A percentile compares a stretch with the other conserved stretches of the same genome.
Conservation (phyloP, 345 rosid genomes). For the Salix dunnii region DNA sequence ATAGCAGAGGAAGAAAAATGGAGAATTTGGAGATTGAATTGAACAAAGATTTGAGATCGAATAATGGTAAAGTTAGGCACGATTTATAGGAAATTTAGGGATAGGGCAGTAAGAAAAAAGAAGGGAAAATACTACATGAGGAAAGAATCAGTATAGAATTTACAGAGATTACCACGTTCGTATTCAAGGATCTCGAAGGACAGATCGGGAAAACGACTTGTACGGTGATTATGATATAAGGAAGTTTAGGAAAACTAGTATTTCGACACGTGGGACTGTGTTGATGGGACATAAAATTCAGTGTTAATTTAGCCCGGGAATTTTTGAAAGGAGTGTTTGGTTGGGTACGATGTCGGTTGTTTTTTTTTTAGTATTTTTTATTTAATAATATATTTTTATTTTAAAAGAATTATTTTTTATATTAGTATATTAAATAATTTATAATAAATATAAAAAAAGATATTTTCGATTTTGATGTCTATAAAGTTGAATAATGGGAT, state of each 20-base stretch:
- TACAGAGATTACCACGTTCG: slow-evolving; percentile 22
- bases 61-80: slow-evolving; percentile 14
- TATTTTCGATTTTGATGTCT: too few species aligned
- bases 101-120: not conserved
- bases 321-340: not conserved
- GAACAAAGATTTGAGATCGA: not conserved
- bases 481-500: too few species aligned
- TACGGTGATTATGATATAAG: not conserved
- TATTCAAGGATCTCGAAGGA: slow-evolving; percentile 11
- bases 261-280: slow-evolving; percentile 7
- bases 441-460: too few species aligned
- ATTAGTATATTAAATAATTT: too few species aligned
- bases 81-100: slow-evolving; percentile 15
- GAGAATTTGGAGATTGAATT: slow-evolving; percentile 2
- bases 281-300: not conserved
- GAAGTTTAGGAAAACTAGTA: not conserved
- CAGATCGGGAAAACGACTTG: slow-evolving; percentile 1
- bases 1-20: not conserved
- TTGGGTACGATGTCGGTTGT: too few species aligned
- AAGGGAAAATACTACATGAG: slow-evolving; percentile 13
- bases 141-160: slow-evolving; percentile 3
- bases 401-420: too few species aligned
- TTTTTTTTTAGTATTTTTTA: too few species aligned
- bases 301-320: not conserved
- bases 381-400: too few species aligned